These are phyloP conservation scores for Fusarium mangiferae DNA, from an alignment of 2,329 filamentous ascomycete genomes.

Conservation along the genomic window DNA sequence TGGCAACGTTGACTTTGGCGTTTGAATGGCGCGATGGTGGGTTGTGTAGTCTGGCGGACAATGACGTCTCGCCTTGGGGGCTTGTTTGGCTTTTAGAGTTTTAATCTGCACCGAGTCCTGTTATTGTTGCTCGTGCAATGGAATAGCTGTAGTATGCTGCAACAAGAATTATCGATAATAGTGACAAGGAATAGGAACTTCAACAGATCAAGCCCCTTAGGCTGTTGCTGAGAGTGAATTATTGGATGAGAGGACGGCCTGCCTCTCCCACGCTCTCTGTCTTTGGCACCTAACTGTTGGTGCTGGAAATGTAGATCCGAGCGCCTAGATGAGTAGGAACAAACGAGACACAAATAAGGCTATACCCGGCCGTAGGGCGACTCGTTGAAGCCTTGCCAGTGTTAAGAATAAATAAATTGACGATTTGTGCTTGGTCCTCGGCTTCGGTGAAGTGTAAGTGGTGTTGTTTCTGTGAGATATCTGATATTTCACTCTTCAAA, in stretches of 20 bases:
- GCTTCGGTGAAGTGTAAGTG: neutral
- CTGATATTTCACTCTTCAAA: neutral
- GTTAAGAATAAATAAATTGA: neutral
- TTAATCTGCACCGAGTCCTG: constrained; percentile 17
- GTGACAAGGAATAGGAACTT: constrained; percentile 4
- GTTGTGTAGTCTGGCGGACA: constrained; percentile 21
- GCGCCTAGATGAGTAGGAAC: neutral
- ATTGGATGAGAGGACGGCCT: neutral
- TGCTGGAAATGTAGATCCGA: constrained; percentile 3
- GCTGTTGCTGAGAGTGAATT: neutral
- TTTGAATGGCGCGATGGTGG: constrained; percentile 1
- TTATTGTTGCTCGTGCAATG: constrained; percentile 35
- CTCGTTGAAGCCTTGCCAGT: neutral
- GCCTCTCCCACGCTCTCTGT: neutral
- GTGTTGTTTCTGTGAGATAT: neutral
- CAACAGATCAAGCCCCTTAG: neutral
- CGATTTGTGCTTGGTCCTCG: neutral
- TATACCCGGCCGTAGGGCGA: neutral
- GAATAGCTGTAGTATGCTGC: neutral
- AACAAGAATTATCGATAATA: constrained; percentile 1
- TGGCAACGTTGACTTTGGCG: constrained; percentile 26
- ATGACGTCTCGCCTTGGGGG: constrained; percentile 37
- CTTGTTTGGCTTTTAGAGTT: constrained; percentile 1
- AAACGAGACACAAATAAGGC: neutral
- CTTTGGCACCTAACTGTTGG: neutral